phyloP scores from a whole-genome alignment of 2,329 filamentous ascomycete genomes.

The Clonostachys rosea region DNA sequence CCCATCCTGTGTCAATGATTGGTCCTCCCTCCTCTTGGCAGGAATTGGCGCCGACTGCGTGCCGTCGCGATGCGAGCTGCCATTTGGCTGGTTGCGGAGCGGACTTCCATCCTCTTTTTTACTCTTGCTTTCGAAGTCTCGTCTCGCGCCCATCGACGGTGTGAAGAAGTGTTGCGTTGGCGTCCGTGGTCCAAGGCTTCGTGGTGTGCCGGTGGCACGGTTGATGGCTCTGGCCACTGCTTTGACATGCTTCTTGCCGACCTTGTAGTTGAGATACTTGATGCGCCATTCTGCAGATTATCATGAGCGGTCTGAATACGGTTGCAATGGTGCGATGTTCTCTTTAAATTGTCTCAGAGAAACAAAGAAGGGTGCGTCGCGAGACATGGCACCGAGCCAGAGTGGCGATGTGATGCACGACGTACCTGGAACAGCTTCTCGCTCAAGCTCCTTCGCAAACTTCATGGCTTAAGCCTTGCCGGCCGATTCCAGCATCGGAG shows the following conservation, averaged over 20 bases:
- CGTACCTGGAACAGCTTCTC: conserved; percentile 77
- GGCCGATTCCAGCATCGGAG: too few relatives aligned
- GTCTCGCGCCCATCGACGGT: neutral
- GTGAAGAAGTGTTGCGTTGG: conserved; percentile 20
- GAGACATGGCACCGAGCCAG: too few relatives aligned
- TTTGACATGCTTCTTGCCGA: conserved; percentile 92
- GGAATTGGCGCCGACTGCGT: conserved; percentile 8
- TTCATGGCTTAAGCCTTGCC: conserved; percentile 41
- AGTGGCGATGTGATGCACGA: neutral
- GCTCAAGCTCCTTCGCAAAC: conserved; percentile 75
- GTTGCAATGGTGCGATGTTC: neutral
- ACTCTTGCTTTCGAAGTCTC: too few relatives aligned
- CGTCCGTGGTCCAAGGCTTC: neutral
- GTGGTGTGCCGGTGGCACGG: conserved; percentile 51
- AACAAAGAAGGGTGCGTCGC: neutral
- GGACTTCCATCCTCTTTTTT: too few relatives aligned
- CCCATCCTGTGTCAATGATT: conserved; percentile 30
- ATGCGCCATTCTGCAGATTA: conserved; percentile 69
- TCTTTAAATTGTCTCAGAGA: neutral
- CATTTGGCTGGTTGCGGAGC: too few relatives aligned
- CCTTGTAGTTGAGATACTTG: conserved; percentile 95
- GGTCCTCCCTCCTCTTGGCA: conserved; percentile 23
- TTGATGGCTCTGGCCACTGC: conserved; percentile 69
- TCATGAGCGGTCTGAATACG: neutral
- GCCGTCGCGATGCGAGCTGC: neutral